These are phyloP conservation scores for Rhizopogon vulgaris DNA, from an alignment of 768 basidiomycete genomes.

Conservation along the genomic window DNA sequence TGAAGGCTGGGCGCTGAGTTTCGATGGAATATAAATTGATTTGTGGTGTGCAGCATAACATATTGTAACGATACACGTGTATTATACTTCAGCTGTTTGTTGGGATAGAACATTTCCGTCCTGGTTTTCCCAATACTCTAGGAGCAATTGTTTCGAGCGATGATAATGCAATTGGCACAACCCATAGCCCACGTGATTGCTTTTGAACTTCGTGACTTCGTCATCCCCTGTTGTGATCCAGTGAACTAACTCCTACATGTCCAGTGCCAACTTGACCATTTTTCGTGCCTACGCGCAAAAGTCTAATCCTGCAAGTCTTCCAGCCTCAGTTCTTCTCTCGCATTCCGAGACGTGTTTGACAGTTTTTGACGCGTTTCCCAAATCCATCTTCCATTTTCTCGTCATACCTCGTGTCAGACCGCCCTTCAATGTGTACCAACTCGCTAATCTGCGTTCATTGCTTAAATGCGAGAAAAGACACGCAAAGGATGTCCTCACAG, in stretches of 20 bases:
- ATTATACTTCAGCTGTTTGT: no score
- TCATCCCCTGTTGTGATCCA: no score
- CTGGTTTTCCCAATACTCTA: background rate
- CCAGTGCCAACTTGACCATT: slow-evolving; percentile 39
- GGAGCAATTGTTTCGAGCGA: no score
- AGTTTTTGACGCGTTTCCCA: slow-evolving; percentile 73
- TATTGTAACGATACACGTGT: background rate
- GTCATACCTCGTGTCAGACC: slow-evolving; percentile 58
- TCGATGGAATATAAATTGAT: background rate
- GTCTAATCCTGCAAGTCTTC: slow-evolving; percentile 44
- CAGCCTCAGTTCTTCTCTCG: slow-evolving; percentile 55
- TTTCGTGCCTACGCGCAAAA: slow-evolving; percentile 55
- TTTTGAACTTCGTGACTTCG: no score
- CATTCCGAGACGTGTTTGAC: slow-evolving; percentile 51
- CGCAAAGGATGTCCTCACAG: slow-evolving; percentile 48
- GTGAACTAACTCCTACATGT: background rate
- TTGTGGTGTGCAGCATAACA: slow-evolving; percentile 3
- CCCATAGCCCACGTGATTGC: no score
- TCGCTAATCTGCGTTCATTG: slow-evolving; percentile 52
- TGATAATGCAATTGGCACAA: no score
- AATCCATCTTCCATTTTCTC: slow-evolving; percentile 85
- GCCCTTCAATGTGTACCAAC: slow-evolving; percentile 28
- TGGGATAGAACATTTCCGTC: background rate
- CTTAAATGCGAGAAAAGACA: slow-evolving; percentile 45
- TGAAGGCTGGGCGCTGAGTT: slow-evolving; percentile 40